Evolutionary conservation across 352 stramenopile species (phyloP), one percentile per base, ranked within the genome.

Genomic region (Globisporangium carolinianum): DNA sequence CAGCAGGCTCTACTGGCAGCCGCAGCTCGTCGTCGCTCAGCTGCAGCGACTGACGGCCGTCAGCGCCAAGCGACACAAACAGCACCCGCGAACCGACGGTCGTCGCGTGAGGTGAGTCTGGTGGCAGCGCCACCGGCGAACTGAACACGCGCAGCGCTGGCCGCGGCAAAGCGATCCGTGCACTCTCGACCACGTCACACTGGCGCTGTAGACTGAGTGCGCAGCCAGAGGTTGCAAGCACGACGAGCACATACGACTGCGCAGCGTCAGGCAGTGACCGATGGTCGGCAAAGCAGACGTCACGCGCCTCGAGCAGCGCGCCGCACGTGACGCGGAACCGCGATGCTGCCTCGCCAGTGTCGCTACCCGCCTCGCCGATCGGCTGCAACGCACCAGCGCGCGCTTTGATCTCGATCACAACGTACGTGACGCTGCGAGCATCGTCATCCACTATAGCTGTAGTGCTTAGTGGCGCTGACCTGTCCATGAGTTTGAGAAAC

Each of bases 1-100:
- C 24, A 32, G 24, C 24, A 32, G 24, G 24, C 5, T 15, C 9
- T 4, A 6, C 18, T 32, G 73, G 67, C 14, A 89, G 55, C 2
- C 53, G 68, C 17, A 88, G 60, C 15, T 85, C 72, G 12, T 85
- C 74, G 11, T 63, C 72, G 53, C 77, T 86, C 14, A 90, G 59
- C 36, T 76, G 52, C 9, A 90, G 41, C n/a, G 66, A 60, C 47
- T 84, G 66, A 3, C 14, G 12, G 10, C 35, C 12, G 14, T 51
- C 39, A 1, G 59, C 36, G 14, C 5, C 42, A 12, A 55, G 53
- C 4, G 46, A 49, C 8, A 88, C 47, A 45, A 85, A 88, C 8
- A 88, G 24, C 46, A 90, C 51, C 6, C 72, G 78, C 45, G 63
- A 73, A 2, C 66, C 67, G 10, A 83, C 62, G n/a, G 47, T 56